Conservation (phyloP, 176 grass and related monocot species). For the Themeda triandra region DNA sequence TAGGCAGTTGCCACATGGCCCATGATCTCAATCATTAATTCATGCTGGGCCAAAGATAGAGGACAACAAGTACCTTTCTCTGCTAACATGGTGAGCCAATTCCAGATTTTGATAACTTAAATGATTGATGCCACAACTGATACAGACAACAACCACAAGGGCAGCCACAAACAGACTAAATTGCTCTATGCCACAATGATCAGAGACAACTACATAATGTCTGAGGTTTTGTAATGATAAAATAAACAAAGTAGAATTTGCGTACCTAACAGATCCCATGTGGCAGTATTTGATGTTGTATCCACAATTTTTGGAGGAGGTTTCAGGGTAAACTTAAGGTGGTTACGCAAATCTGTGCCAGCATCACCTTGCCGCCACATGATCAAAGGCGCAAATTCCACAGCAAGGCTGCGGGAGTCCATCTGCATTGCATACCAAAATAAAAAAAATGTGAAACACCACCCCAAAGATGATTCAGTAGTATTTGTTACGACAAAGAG, state of each 20-base stretch:
- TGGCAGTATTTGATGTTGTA: constrained; percentile 40
- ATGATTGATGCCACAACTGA: neutral
- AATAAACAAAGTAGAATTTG: neutral
- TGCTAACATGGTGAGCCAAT: constrained; percentile 1
- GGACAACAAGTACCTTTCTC: neutral
- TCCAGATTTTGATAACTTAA: neutral
- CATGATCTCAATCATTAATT: constrained; percentile 3
- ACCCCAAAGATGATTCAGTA: neutral
- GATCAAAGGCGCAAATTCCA: constrained; percentile 89
- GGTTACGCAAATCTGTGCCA: constrained; percentile 66
- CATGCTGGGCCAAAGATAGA: neutral
- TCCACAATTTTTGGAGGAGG: constrained; percentile 62
- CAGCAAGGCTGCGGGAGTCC: constrained; percentile 83
- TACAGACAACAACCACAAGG: neutral
- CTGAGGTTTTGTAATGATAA: neutral
- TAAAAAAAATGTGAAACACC: neutral
- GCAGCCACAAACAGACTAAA: neutral
- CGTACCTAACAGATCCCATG: constrained; percentile 66
- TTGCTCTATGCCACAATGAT: neutral
- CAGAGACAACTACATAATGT: neutral
- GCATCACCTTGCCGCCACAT: constrained; percentile 86
- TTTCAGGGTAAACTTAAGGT: constrained; percentile 70
- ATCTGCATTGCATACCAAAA: constrained; percentile 57
- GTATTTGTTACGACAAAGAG: neutral
- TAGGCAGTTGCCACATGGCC: neutral